Percentiles rank a stretch among this genome's conserved stretches.
phyloP scores from a whole-genome alignment of 331 rosid species.

The Rosa hybrid region DNA sequence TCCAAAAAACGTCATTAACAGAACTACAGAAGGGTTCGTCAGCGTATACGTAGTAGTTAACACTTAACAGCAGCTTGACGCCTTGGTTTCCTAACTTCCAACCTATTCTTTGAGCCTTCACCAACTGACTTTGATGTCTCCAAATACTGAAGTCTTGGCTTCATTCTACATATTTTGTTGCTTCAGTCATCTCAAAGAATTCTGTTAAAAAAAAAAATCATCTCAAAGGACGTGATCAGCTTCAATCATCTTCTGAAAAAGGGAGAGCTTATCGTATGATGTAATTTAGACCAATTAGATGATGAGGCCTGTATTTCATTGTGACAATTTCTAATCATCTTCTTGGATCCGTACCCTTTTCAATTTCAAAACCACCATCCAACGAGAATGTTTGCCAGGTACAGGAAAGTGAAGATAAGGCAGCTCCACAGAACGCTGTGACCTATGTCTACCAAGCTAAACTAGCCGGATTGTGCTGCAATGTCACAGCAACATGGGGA shows the following conservation, averaged over 20 bases:
- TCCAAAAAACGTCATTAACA: conserved; percentile 2
- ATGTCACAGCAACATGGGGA: conserved; percentile 34
- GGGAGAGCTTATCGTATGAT: not conserved
- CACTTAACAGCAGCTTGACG: conserved; percentile 2
- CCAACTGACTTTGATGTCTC: not conserved
- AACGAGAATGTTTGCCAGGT: conserved; percentile 5
- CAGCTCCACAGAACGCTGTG: conserved; percentile 11
- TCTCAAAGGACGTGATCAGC: not conserved
- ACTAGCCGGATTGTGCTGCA: conserved; percentile 15
- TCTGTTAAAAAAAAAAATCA: not conserved
- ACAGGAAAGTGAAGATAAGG: conserved; percentile 1
- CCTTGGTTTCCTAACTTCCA: not conserved
- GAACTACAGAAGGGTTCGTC: not conserved
- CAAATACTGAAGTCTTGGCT: not conserved
- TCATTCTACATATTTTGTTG: not conserved
- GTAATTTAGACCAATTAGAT: not conserved
- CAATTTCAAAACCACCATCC: conserved; percentile 5
- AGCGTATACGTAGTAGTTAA: conserved; percentile 1
- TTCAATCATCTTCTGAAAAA: not conserved
- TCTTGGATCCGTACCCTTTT: conserved; percentile 12
- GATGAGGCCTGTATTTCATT: not conserved
- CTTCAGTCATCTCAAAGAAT: not conserved
- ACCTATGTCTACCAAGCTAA: conserved; percentile 27
- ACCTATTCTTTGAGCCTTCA: not conserved
- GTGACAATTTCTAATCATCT: conserved; percentile 13